Evolutionary conservation across 2,329 filamentous ascomycete species (phyloP).

Genomic region (Colletotrichum gigasporum): DNA sequence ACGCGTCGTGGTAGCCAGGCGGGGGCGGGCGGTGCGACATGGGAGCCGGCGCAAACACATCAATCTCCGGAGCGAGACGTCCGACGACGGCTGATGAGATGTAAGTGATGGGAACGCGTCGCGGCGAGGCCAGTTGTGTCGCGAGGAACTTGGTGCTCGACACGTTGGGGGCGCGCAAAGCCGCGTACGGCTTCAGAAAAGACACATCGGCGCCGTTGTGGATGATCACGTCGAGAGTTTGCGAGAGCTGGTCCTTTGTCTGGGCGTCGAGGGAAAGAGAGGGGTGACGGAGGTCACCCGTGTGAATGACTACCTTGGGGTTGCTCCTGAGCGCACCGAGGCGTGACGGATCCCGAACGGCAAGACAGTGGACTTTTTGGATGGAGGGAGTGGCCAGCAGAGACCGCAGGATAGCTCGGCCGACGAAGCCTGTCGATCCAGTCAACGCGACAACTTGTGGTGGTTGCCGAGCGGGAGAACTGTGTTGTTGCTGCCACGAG

Average conservation of each 20-base stretch:
- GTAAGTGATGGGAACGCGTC: slow-evolving; percentile 46
- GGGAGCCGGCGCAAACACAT: slow-evolving; percentile 24
- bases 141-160: slow-evolving; percentile 37
- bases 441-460: slow-evolving; percentile 23
- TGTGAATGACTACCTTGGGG: slow-evolving; percentile 45
- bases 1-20: slow-evolving; percentile 39
- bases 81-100: slow-evolving; percentile 43
- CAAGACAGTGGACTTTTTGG: slow-evolving; percentile 27
- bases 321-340: neutral
- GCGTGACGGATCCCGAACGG: slow-evolving; percentile 7
- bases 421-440: slow-evolving; percentile 33
- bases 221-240: slow-evolving; percentile 56
- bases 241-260: neutral
- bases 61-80: neutral
- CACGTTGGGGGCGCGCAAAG: slow-evolving; percentile 40
- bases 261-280: slow-evolving; percentile 48
- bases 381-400: neutral
- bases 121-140: slow-evolving; percentile 34
- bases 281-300: slow-evolving; percentile 46
- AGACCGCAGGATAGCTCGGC: slow-evolving; percentile 27
- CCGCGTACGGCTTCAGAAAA: slow-evolving; percentile 42
- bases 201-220: slow-evolving; percentile 53
- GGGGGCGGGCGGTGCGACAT: slow-evolving; percentile 26
- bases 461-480: neutral
- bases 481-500: neutral